phyloP scores from a whole-genome alignment of 495 filamentous ascomycete genomes.

The Neurospora hispaniola region DNA sequence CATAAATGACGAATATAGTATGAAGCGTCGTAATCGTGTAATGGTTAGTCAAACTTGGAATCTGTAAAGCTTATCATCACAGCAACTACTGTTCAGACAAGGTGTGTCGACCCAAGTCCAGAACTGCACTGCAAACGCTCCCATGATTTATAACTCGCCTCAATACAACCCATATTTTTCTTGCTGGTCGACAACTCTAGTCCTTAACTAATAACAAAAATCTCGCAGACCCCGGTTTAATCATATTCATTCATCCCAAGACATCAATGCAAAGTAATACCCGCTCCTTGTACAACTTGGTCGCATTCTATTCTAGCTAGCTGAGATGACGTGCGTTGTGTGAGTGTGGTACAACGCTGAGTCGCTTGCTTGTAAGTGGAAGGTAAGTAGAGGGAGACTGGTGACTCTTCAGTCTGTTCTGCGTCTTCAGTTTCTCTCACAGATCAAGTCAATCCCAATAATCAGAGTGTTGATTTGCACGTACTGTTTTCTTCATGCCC shows the following conservation, averaged over 20 bases:
- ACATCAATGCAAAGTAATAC: neutral
- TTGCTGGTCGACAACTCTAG: too few relatives aligned
- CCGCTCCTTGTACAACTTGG: neutral
- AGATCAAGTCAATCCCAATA: too few relatives aligned
- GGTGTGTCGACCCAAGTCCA: neutral
- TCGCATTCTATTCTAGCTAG: neutral
- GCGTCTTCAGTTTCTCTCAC: too few relatives aligned
- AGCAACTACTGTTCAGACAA: neutral
- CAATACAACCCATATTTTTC: too few relatives aligned
- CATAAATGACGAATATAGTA: neutral
- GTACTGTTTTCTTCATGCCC: too few relatives aligned
- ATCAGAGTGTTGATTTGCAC: too few relatives aligned
- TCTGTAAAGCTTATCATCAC: neutral
- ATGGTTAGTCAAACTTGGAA: neutral
- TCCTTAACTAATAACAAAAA: neutral
- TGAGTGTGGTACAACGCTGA: neutral
- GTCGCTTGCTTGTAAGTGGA: neutral
- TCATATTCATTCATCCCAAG: neutral
- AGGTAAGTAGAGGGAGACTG: too few relatives aligned
- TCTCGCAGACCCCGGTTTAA: neutral
- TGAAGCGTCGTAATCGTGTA: neutral
- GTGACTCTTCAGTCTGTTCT: too few relatives aligned
- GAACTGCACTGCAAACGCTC: too few relatives aligned
- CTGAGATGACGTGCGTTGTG: neutral
- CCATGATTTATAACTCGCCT: too few relatives aligned